phyloP scores from a whole-genome alignment of 2,329 filamentous ascomycete genomes.

The Aspergillus fumigatiaffinis region DNA sequence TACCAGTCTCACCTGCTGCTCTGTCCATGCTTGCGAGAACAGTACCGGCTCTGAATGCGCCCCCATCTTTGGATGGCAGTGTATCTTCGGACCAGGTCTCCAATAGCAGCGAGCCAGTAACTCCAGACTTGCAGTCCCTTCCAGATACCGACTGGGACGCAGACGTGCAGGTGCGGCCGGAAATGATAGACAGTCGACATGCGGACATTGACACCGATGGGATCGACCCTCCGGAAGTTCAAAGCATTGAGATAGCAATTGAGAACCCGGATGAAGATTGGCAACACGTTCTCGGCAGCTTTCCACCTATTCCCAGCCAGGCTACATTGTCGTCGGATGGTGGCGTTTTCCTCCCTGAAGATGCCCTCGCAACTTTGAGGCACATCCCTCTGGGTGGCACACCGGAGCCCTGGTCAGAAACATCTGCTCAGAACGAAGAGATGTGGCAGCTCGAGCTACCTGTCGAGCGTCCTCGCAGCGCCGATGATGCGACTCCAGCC shows the following conservation, averaged over 20 bases:
- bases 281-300: constrained; percentile 46
- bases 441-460: constrained; percentile 59
- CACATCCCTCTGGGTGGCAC: constrained; percentile 59
- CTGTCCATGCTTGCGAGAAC: constrained; percentile 68
- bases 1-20: constrained; percentile 72
- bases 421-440: constrained; percentile 52
- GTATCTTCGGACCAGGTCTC: constrained; percentile 84
- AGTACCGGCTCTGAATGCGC: constrained; percentile 71
- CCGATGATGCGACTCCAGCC: constrained; percentile 45
- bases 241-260: constrained; percentile 35
- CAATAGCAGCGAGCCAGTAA: constrained; percentile 76
- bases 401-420: constrained; percentile 37
- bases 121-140: constrained; percentile 64
- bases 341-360: constrained; percentile 71
- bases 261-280: constrained; percentile 53
- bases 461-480: constrained; percentile 45
- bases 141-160: constrained; percentile 60
- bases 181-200: constrained; percentile 27
- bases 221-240: constrained; percentile 23
- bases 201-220: constrained; percentile 22
- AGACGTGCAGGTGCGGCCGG: constrained; percentile 32
- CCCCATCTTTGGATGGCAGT: constrained; percentile 87
- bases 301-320: constrained; percentile 35
- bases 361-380: constrained; percentile 74
- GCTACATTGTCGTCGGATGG: constrained; percentile 32